Conservation (phyloP, 306 rosid species). For the Rosa persica region DNA sequence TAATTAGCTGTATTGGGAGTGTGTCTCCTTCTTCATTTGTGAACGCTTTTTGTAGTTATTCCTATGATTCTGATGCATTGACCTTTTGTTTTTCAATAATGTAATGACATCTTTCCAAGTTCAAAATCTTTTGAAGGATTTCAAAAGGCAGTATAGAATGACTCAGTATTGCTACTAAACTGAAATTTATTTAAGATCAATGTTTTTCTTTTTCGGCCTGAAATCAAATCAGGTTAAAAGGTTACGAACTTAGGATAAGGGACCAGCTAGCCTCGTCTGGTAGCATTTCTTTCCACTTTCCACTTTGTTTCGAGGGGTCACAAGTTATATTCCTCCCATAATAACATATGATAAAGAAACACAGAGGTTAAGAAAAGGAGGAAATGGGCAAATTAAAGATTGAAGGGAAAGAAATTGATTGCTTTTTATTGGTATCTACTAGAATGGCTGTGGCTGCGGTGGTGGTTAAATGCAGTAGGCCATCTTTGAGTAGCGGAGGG, state of each 20-base stretch:
- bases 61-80: slow-evolving; percentile 9
- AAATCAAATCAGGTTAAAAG: neutral
- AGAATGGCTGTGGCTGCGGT: neutral
- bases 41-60: slow-evolving; percentile 22
- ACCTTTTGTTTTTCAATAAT: slow-evolving; percentile 19
- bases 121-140: neutral
- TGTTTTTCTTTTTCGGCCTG: neutral
- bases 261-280: neutral
- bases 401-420: neutral
- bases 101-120: neutral
- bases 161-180: neutral
- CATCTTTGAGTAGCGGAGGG: neutral
- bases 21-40: neutral
- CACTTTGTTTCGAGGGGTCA: neutral
- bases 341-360: neutral
- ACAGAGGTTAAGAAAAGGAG: neutral
- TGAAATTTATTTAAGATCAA: neutral
- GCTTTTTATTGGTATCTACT: neutral
- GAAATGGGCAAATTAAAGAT: neutral
- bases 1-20: slow-evolving; percentile 29
- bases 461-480: neutral
- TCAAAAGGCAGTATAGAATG: neutral
- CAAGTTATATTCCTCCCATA: neutral
- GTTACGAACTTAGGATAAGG: neutral
- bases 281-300: neutral